Base-by-base conservation (phyloP, 768 basidiomycete species). In the Russula dissimulans region DNA sequence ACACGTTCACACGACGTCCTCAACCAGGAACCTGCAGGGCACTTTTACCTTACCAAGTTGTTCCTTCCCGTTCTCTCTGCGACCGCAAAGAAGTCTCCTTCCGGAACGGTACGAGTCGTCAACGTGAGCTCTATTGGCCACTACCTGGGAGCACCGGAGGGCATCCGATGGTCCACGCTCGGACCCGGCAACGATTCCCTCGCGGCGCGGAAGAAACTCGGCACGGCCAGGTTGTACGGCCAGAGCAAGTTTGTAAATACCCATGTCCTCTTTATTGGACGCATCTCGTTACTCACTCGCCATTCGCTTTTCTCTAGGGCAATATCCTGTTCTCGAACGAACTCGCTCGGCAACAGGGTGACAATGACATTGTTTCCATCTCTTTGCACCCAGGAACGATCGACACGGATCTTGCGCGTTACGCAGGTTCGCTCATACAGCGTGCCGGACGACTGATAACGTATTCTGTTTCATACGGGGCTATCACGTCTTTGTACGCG, bases 281-380 rank as follows among this genome's bases (percentile, higher is more conserved):
- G 18, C 6, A 4, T 43, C n/a, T 2, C 17, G 15, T 44, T 17
- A 5, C 31, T 22, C 6, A 9, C 22, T 26, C 22, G 22, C 22
- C 1, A 29, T 22, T 42, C 22, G 12, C 7, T 7, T 4, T 45
- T 22, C 12, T 15, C 15, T 43, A 81, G 80, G 80, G 74, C 0
- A 79, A 77, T 38, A 68, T 79, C 18, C 66, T 79, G 0, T 72
- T 81, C 60, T 63, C 77, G 10, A 72, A 70, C 39, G 81, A 80
- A 65, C 60, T 81, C 17, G 65, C 70, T 4, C 67, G 75, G 38
- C 68, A 77, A 54, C 80, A 79, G 65, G 74, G 68, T 2, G 72
- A 72, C 18, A 69, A 78, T 57, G 80, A 78, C 9, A 75, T 81
- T 44, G 65, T 79, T 1, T 78, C 79, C 0, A 71, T 70, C 1